phyloP scores from a whole-genome alignment of 371 early-diverging fungal species.

The Circinella minor region DNA sequence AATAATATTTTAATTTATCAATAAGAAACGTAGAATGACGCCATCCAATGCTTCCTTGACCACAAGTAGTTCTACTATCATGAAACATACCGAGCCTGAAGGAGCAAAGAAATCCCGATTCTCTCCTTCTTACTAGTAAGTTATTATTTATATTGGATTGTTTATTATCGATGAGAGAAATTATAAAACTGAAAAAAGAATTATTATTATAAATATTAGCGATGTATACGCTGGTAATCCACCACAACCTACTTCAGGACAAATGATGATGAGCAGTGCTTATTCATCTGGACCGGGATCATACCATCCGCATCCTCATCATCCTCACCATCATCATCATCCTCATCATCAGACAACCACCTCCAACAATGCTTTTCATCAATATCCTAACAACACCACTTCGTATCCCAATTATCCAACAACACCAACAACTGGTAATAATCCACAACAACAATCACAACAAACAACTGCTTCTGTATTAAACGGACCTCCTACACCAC shows the following conservation, averaged over 20 bases:
- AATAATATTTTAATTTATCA: not conserved
- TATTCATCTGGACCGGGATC: conserved; percentile 22
- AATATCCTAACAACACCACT: not conserved
- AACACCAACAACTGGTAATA: not conserved
- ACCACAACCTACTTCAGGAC: conserved; percentile 14
- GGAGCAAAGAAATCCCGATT: conserved; percentile 21
- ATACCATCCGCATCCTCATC: conserved; percentile 1
- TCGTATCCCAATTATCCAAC: conserved; percentile 8
- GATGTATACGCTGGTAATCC: conserved; percentile 27
- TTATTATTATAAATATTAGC: conserved; percentile 7
- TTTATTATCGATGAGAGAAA: too few species aligned
- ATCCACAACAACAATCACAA: conserved; percentile 10
- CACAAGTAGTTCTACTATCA: conserved; percentile 19
- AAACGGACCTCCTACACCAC: conserved; percentile 23
- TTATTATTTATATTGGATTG: not conserved
- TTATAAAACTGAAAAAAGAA: too few species aligned
- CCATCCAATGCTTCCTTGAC: conserved; percentile 26
- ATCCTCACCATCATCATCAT: conserved; percentile 1
- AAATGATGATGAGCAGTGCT: conserved; percentile 32
- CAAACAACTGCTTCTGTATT: conserved; percentile 4
- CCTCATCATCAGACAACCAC: conserved; percentile 4
- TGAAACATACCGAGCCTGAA: conserved; percentile 25
- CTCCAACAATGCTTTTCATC: not conserved
- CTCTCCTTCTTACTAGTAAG: conserved; percentile 26
- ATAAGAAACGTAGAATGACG: conserved; percentile 21